Conservation (phyloP, 2,329 filamentous ascomycete genomes). For the Pseudogymnoascus sp. region DNA sequence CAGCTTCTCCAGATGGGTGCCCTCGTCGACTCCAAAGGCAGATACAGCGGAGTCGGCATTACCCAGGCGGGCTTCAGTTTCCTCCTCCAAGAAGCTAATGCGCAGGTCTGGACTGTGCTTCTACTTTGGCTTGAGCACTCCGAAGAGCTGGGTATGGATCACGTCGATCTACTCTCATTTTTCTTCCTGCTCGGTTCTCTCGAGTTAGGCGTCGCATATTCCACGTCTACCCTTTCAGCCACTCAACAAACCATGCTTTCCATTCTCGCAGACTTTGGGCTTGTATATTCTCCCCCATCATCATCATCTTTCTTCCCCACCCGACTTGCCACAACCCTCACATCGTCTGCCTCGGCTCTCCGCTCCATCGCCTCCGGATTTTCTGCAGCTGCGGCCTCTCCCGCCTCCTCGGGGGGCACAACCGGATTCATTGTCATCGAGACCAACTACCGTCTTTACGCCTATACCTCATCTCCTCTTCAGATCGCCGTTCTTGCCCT, state of each 20-base stretch:
- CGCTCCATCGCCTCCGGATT: constrained; percentile 63
- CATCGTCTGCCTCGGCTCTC: constrained; percentile 60
- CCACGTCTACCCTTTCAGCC: constrained; percentile 71
- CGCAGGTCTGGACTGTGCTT: constrained; percentile 92
- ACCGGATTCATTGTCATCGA: constrained; percentile 91
- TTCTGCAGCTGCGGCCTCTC: constrained; percentile 45
- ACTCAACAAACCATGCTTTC: constrained; percentile 84
- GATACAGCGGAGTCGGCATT: constrained; percentile 53
- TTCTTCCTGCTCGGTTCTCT: constrained; percentile 91
- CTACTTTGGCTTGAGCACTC: constrained; percentile 88
- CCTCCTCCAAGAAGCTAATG: constrained; percentile 87
- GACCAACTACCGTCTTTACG: constrained; percentile 96
- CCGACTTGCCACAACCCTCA: constrained; percentile 86
- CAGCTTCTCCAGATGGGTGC: constrained; percentile 71
- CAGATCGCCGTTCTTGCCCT: constrained; percentile 91
- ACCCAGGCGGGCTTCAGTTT: constrained; percentile 94
- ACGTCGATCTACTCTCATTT: constrained; percentile 90
- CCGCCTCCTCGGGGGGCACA: constrained; percentile 28
- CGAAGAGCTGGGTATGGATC: constrained; percentile 63
- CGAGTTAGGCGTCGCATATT: constrained; percentile 85
- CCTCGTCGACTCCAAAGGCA: constrained; percentile 57
- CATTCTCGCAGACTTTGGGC: constrained; percentile 83
- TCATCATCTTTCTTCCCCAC: constrained; percentile 75
- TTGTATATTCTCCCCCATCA: constrained; percentile 66
- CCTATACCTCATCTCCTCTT: constrained; percentile 87